Conservation (phyloP, 2,329 filamentous ascomycete genomes). For the Colletotrichum paranaense region DNA sequence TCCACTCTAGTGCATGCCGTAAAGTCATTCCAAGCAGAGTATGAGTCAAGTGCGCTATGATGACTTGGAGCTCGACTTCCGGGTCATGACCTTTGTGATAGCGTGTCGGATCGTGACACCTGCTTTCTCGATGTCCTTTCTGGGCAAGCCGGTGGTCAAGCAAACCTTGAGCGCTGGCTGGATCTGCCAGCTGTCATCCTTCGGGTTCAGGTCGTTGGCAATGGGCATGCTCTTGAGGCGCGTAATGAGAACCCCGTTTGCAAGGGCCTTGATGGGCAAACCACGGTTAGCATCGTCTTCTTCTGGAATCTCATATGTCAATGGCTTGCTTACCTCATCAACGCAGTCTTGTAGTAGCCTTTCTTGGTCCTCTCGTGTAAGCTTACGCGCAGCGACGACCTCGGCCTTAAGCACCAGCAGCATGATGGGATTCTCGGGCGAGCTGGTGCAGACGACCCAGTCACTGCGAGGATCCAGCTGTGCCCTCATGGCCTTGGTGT, state of each 20-base stretch:
- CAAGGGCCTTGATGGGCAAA: constrained; percentile 69
- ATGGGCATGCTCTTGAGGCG: constrained; percentile 84
- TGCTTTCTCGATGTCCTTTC: constrained; percentile 96
- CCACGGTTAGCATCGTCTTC: constrained; percentile 13
- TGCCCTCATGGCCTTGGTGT: constrained; percentile 84
- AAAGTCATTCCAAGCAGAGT: constrained; percentile 35
- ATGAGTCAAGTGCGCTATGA: neutral
- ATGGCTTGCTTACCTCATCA: constrained; percentile 83
- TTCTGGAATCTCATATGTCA: neutral
- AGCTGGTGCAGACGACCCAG: constrained; percentile 87
- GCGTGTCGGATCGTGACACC: constrained; percentile 89
- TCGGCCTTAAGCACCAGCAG: constrained; percentile 86
- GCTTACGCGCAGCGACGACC: constrained; percentile 75
- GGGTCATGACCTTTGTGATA: constrained; percentile 89
- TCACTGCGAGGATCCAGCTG: constrained; percentile 94
- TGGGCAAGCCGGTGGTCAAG: constrained; percentile 85
- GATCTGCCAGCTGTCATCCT: constrained; percentile 77
- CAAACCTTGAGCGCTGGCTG: constrained; percentile 91
- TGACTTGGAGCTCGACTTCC: constrained; percentile 61
- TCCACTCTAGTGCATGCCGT: constrained; percentile 1
- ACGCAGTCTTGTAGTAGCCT: constrained; percentile 88
- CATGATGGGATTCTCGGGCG: constrained; percentile 87
- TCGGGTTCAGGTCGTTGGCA: constrained; percentile 69
- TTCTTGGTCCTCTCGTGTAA: constrained; percentile 83
- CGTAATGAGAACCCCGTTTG: constrained; percentile 91